Evolutionary conservation across 495 filamentous ascomycete species (phyloP), one percentile per base, ranked within the genome.

Genomic region (Penicillium diatomitis): DNA sequence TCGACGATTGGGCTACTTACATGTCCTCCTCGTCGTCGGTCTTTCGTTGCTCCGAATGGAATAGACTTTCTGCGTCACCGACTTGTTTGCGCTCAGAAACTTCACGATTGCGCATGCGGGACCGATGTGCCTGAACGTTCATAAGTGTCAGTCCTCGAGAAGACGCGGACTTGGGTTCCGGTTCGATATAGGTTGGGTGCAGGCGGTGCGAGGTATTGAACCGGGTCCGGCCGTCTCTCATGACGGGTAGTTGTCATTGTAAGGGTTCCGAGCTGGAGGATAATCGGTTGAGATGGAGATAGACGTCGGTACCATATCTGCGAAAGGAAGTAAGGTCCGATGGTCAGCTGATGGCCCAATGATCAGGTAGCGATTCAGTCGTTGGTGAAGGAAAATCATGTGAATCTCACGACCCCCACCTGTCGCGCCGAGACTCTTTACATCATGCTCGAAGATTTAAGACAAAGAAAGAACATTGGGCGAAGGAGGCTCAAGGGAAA

Each of bases 201-300:
- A 72, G 63, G 59, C 71, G 65, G 59, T 72, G 70, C 57, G 66
- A 68, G 52, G 68, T 69, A 53, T 66, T 65, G 57, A 68, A 68
- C 65, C 72, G 63, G 52, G 66, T 62, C 67, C 71, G 64, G 69
- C 69, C 77, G 70, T 81, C 87, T 81, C 87, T 91, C 87, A 84
- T 90, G 88, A 90, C 88, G 79, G 88, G 84, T 91, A 78, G 77
- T 94, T 94, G 85, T 85, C 90, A 98, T 87, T 96, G 91, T 34
- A 98, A 76, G 48, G 92, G 92, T 65, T 98, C 92, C 11, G 90
- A 96, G 45, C 87, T 95, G 63, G 88, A 95, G 34, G 87, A 94
- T 8, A 98, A 78, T 48, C 92, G 79, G 72, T 98, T 98, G 11
- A 98, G 79, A 66, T 98, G 92, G 41, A 98, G 86, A 67, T 98